phyloP scores from a whole-genome alignment of 169 alveolate genomes.

The Eimeria zaria region DNA sequence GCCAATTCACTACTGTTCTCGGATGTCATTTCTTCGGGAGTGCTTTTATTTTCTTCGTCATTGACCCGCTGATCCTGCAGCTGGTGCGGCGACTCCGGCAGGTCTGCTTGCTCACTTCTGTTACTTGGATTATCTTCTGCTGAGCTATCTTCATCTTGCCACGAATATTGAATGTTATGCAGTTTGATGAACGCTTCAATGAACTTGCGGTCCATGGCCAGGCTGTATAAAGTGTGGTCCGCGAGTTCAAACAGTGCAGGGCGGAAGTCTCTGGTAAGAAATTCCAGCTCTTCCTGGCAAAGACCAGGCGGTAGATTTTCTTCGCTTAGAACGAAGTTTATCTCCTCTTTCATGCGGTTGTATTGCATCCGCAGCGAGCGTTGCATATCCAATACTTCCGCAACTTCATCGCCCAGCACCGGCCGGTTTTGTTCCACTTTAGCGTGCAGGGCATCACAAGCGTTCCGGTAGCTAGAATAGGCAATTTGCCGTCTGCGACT shows the following conservation, averaged over 20 bases:
- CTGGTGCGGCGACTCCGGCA: not conserved
- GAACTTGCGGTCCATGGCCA: constrained; percentile 70
- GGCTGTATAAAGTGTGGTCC: constrained; percentile 26
- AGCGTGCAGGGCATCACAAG: constrained; percentile 65
- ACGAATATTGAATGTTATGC: not conserved
- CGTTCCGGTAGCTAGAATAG: not conserved
- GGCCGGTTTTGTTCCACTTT: constrained; percentile 70
- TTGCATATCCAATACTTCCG: constrained; percentile 36
- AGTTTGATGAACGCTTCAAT: constrained; percentile 7
- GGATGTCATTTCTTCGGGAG: not conserved
- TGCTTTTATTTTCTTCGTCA: not conserved
- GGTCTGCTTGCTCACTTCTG: not conserved
- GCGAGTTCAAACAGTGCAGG: constrained; percentile 61
- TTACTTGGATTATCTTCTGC: not conserved
- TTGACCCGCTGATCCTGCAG: not conserved
- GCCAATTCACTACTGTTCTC: constrained; percentile 8
- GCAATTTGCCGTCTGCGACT: constrained; percentile 50
- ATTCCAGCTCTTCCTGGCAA: constrained; percentile 54
- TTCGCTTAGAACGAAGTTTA: constrained; percentile 12
- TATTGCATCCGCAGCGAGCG: constrained; percentile 48
- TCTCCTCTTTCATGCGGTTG: not conserved
- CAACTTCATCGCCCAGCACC: constrained; percentile 7
- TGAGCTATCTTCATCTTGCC: not conserved
- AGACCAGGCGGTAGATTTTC: constrained; percentile 30
- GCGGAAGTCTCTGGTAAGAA: constrained; percentile 50